Evolutionary conservation across 192 early-diverging fungal genomes (phyloP).

Genomic region (Backusella tuberculispora): DNA sequence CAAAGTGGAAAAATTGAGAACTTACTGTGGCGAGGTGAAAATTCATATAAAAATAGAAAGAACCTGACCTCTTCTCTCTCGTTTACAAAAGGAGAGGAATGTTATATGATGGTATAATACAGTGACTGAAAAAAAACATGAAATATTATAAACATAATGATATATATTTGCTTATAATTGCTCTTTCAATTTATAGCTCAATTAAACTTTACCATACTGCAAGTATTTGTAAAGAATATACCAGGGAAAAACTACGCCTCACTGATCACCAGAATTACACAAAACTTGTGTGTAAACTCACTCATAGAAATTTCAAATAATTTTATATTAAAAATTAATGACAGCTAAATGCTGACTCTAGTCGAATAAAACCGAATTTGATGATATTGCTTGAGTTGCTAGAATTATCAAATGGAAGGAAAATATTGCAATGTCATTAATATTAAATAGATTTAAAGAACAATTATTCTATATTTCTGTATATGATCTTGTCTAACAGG

Average conservation of each 20-base stretch:
- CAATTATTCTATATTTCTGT: neutral
- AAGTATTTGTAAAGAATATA: neutral
- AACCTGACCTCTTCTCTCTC: neutral
- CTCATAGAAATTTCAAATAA: neutral
- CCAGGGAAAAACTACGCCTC: conserved; percentile 6
- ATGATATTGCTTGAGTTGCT: neutral
- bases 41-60: neutral
- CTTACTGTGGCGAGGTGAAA: neutral
- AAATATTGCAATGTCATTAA: neutral
- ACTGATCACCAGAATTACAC: conserved; percentile 1
- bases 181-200: too few species aligned
- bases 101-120: neutral
- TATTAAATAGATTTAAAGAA: neutral
- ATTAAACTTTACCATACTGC: too few species aligned
- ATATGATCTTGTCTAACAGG: neutral
- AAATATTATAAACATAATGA: neutral
- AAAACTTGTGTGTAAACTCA: neutral
- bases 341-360: neutral
- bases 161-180: neutral
- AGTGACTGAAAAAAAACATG: neutral
- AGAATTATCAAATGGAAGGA: neutral
- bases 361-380: neutral
- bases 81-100: neutral
- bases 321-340: neutral
- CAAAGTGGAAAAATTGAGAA: neutral